Base-by-base conservation (phyloP, 495 filamentous ascomycete genomes). In the Penicillium ucsense region DNA sequence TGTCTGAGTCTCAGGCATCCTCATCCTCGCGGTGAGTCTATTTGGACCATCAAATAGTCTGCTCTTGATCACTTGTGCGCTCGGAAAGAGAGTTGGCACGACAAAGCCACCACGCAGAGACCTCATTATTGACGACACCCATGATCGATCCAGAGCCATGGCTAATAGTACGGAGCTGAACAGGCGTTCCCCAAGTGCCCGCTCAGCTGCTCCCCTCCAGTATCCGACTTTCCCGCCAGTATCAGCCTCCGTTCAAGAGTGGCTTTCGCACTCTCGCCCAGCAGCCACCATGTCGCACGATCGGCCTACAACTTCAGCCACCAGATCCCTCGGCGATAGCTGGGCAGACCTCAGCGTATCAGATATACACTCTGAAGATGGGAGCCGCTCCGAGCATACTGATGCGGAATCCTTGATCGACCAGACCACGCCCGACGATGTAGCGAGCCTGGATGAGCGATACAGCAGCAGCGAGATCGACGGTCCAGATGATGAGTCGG, bases 281-380 rank as follows among this genome's bases (percentile, higher is more conserved):
- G 63, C 65, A 55, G 65, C 57, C 48, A 72, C 52, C 47, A 72
- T 73, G 65, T 64, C 64, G 57, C 67, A 64, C 61, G 62, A 60
- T 38, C 48, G 41, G 12, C 39, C 43, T 27, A 28, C 46, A 4
- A 62, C 66, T 4, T 53, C 57, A 33, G 41, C 53, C 5, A 32
- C 55, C 31, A 69, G 57, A 30, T 56, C 67, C 12, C 50, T 75
- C 45, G 68, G 70, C 48, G 71, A 73, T 34, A 75, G 71, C 55
- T 75, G 71, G 71, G 68, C 71, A 4, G 71, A 65, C 3, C 53
- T 75, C 41, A 75, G 71, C 46, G 63, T 61, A 3, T 73, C 70
- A 8, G 70, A 75, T 49, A 49, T 64, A 20, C 65, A 68, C 40
- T 72, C 68, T 3, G 71, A 75, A 43, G 69, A 74, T 55, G 71